phyloP scores from a whole-genome alignment of 1,284 basidiomycete species.

The Omphalotus olearius region DNA sequence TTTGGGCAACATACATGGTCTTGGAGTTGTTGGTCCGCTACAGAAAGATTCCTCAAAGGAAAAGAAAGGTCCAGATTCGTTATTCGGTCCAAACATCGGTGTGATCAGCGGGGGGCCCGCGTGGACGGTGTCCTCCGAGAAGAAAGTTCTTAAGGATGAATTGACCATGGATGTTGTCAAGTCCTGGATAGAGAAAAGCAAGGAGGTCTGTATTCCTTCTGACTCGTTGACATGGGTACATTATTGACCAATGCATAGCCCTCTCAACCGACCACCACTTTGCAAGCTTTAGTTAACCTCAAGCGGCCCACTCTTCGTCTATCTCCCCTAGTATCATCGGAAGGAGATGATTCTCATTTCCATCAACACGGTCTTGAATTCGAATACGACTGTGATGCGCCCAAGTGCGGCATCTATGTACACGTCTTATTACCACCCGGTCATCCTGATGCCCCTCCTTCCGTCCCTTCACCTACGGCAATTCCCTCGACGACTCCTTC shows the following conservation, averaged over 20 bases:
- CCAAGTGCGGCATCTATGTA: conserved; percentile 74
- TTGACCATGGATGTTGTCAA: conserved; percentile 76
- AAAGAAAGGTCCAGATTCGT: conserved; percentile 38
- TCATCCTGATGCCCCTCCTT: conserved; percentile 47
- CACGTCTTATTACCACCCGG: conserved; percentile 64
- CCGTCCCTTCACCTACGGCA: conserved; percentile 20
- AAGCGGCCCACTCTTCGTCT: conserved; percentile 79
- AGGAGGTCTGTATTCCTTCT: conserved; percentile 54
- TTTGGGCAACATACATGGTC: conserved; percentile 14
- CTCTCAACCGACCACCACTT: conserved; percentile 80
- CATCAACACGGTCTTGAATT: conserved; percentile 76
- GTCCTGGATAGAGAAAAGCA: conserved; percentile 80
- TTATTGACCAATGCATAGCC: conserved; percentile 34
- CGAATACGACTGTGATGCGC: conserved; percentile 84
- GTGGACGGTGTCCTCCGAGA: conserved; percentile 44
- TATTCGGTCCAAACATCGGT: conserved; percentile 74
- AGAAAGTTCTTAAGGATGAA: conserved; percentile 49
- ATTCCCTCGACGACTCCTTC: conserved; percentile 36
- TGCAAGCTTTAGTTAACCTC: conserved; percentile 88
- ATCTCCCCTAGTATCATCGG: conserved; percentile 51
- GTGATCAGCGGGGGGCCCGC: conserved; percentile 48
- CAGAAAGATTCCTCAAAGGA: conserved; percentile 33
- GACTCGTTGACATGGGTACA: neutral
- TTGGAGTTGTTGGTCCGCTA: conserved; percentile 25
- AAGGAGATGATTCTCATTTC: conserved; percentile 38